These are phyloP conservation scores for Pichia kudriavzevii DNA, from an alignment of 1,139 yeast genomes.

Conservation along the genomic window DNA sequence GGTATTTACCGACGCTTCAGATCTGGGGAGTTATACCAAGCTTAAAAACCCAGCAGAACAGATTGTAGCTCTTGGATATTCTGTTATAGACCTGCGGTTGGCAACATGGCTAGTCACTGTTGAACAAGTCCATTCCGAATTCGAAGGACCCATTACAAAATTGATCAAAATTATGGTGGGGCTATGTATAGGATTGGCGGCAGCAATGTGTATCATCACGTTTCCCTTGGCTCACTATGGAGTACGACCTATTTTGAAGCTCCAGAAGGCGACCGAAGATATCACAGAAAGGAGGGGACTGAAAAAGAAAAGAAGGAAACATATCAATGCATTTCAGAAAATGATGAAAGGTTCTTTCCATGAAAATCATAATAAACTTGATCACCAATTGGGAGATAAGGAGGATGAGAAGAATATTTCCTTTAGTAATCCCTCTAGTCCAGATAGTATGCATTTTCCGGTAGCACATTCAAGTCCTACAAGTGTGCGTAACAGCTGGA, in stretches of 20 bases:
- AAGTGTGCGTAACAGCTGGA: slow-evolving; percentile 13
- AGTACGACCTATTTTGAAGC: slow-evolving; percentile 72
- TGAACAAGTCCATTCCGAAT: slow-evolving; percentile 53
- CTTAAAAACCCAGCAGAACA: slow-evolving; percentile 36
- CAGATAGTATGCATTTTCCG: background rate
- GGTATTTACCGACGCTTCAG: slow-evolving; percentile 14
- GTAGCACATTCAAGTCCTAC: slow-evolving; percentile 1
- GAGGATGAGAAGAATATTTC: background rate
- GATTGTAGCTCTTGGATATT: slow-evolving; percentile 64
- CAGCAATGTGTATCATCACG: slow-evolving; percentile 63
- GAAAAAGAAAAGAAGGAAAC: slow-evolving; percentile 12
- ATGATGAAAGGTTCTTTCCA: background rate
- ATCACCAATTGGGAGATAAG: background rate
- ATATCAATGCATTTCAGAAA: slow-evolving; percentile 4
- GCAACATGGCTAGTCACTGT: slow-evolving; percentile 73
- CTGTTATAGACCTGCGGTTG: slow-evolving; percentile 43
- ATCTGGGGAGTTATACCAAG: slow-evolving; percentile 44
- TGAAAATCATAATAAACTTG: background rate
- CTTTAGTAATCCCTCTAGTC: background rate
- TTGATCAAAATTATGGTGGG: slow-evolving; percentile 69
- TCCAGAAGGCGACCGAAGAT: slow-evolving; percentile 78
- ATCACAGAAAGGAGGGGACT: slow-evolving; percentile 31
- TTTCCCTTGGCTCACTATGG: slow-evolving; percentile 81
- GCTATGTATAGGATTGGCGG: slow-evolving; percentile 74
- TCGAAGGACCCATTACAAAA: slow-evolving; percentile 55